Evolutionary conservation across 129 eudicot genomes (phyloP).

Genomic region (Flaveria linearis): DNA sequence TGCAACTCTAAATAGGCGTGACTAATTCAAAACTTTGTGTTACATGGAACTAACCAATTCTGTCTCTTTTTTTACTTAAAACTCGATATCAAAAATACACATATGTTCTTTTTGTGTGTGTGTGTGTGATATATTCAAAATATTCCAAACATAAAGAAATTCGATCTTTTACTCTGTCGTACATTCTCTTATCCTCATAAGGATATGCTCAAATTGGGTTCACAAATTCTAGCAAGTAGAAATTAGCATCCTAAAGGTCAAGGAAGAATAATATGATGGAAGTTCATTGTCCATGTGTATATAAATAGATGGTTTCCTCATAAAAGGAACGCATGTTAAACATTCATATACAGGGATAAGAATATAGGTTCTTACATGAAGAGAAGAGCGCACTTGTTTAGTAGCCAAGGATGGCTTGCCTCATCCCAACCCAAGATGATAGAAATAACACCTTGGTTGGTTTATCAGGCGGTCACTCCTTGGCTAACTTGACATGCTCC

Average conservation of each 20-base stretch:
- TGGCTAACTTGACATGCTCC: constrained; percentile 36
- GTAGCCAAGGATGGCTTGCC: constrained; percentile 44
- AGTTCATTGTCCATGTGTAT: constrained; percentile 3
- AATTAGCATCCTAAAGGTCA: constrained; percentile 13
- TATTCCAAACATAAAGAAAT: no score
- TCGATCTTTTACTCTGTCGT: neutral
- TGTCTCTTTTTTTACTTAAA: no score
- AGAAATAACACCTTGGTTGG: constrained; percentile 16
- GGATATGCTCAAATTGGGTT: constrained; percentile 17
- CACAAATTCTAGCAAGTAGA: constrained; percentile 15
- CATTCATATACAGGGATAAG: neutral
- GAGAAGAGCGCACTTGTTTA: constrained; percentile 27
- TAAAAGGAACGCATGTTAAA: neutral
- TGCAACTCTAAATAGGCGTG: no score
- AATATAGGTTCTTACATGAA: constrained; percentile 30
- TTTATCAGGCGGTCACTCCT: constrained; percentile 23
- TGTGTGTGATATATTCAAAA: no score
- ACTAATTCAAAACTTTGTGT: no score
- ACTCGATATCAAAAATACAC: no score
- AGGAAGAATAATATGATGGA: constrained; percentile 9
- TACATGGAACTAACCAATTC: no score
- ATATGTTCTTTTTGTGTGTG: no score
- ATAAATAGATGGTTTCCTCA: constrained; percentile 17
- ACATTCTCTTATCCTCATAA: neutral
- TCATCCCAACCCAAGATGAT: constrained; percentile 27